Evolutionary conservation across 495 filamentous ascomycete genomes (phyloP).

Genomic region (Trichoderma parareesei): DNA sequence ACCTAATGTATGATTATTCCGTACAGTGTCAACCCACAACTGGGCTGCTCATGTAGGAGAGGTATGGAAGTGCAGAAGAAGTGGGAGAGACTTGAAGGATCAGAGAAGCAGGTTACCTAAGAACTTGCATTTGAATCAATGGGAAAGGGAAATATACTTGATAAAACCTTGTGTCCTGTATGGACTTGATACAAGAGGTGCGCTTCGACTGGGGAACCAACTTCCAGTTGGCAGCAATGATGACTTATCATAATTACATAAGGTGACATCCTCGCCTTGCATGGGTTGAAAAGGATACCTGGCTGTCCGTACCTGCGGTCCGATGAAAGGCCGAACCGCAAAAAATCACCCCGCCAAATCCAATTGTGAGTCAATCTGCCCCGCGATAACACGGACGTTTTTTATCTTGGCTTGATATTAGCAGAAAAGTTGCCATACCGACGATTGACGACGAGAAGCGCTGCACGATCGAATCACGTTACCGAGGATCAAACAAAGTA

Average conservation of each 20-base stretch:
- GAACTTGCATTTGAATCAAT: no score
- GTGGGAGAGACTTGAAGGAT: no score
- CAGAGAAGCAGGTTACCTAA: no score
- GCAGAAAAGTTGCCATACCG: not conserved
- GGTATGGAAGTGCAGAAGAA: no score
- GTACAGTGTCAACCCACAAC: no score
- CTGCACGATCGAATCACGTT: no score
- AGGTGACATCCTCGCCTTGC: not conserved
- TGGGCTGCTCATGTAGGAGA: no score
- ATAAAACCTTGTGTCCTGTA: no score
- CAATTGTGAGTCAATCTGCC: not conserved
- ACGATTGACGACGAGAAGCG: not conserved
- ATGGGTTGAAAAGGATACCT: not conserved
- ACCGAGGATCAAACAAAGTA: no score
- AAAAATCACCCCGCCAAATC: not conserved
- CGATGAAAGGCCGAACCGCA: not conserved
- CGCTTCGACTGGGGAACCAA: no score
- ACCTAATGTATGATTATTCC: no score
- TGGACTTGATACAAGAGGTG: not conserved
- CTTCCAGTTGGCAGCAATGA: not conserved
- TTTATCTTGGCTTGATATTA: not conserved
- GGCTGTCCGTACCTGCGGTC: not conserved
- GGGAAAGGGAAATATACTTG: no score
- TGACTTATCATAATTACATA: not conserved
- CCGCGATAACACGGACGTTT: not conserved